Percentiles rank a stretch among this genome's conserved stretches.
These are phyloP conservation scores for Solanum dulcamara DNA, from an alignment of 257 asterid genomes.

Conservation along the genomic window DNA sequence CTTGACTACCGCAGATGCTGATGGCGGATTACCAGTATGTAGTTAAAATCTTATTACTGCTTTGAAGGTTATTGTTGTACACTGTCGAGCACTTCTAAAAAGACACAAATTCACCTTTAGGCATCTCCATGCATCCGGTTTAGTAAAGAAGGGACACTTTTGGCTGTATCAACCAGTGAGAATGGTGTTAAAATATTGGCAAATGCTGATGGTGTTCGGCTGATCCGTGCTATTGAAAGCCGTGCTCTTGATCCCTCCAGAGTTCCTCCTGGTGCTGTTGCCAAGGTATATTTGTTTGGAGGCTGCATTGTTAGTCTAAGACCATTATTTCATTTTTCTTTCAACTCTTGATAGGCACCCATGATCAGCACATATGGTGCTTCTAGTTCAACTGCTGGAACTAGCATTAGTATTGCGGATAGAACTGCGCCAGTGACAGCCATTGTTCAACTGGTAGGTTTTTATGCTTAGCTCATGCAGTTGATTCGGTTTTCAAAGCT, in stretches of 20 bases:
- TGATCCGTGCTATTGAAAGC: constrained; percentile 23
- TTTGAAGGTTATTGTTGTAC: background rate
- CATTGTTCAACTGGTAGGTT: constrained; percentile 25
- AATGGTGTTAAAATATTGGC: constrained; percentile 54
- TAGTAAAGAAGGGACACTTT: constrained; percentile 45
- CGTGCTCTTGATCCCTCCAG: constrained; percentile 14
- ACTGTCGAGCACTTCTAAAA: background rate
- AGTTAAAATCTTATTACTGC: background rate
- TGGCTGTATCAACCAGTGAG: constrained; percentile 59
- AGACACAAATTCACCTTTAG: constrained; percentile 17
- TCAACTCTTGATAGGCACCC: background rate
- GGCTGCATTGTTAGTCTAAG: background rate
- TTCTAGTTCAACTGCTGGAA: constrained; percentile 34
- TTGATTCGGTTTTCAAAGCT: background rate
- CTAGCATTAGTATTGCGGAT: constrained; percentile 16
- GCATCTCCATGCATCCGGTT: constrained; percentile 63
- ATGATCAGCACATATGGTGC: constrained; percentile 25
- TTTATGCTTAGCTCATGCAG: background rate
- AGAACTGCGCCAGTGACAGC: constrained; percentile 26
- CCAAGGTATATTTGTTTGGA: constrained; percentile 24
- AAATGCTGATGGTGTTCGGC: constrained; percentile 33
- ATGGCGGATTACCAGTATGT: constrained; percentile 54
- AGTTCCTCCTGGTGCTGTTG: constrained; percentile 15
- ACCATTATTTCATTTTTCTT: background rate
- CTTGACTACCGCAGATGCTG: constrained; percentile 37